A percentile compares a stretch with the other conserved stretches of the same genome.
These are phyloP conservation scores for Cercospora janseana DNA, from an alignment of 2,329 filamentous ascomycete genomes.

Conservation along the genomic window DNA sequence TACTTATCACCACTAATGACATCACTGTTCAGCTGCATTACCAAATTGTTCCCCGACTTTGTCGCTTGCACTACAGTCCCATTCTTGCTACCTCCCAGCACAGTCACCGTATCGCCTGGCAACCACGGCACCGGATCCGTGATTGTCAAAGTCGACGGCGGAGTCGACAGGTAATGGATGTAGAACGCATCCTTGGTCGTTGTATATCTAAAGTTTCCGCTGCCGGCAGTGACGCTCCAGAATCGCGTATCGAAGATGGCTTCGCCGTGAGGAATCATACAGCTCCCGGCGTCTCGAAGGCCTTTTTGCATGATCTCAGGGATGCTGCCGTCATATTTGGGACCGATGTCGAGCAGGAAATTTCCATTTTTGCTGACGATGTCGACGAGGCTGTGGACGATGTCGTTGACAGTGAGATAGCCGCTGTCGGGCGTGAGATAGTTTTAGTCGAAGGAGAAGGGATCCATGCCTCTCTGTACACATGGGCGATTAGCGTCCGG, in stretches of 20 bases:
- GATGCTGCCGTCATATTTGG: constrained; percentile 22
- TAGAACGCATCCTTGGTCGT: constrained; percentile 53
- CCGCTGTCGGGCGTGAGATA: constrained; percentile 17
- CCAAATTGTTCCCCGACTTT: constrained; percentile 1
- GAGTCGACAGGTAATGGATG: constrained; percentile 44
- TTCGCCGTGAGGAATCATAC: constrained; percentile 16
- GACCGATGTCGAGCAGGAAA: constrained; percentile 31
- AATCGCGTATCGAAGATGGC: constrained; percentile 15
- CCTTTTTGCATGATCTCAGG: constrained; percentile 6
- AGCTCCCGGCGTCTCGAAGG: constrained; percentile 14
- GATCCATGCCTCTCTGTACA: constrained; percentile 29
- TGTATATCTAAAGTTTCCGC: constrained; percentile 46
- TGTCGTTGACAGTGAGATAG: constrained; percentile 23
- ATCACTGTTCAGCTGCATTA: neutral
- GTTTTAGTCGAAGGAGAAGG: constrained; percentile 28
- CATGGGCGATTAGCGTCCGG: no score
- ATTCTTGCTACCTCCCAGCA: neutral
- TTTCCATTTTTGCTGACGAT: constrained; percentile 33
- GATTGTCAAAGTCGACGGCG: constrained; percentile 20
- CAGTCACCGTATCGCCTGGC: neutral
- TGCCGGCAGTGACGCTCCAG: constrained; percentile 9
- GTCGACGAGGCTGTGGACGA: constrained; percentile 27
- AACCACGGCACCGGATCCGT: constrained; percentile 8
- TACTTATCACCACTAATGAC: constrained; percentile 1
- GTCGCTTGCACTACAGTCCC: neutral